Evolutionary conservation across 768 basidiomycete species (phyloP).

Genomic region (Leucocoprinus sp.): DNA sequence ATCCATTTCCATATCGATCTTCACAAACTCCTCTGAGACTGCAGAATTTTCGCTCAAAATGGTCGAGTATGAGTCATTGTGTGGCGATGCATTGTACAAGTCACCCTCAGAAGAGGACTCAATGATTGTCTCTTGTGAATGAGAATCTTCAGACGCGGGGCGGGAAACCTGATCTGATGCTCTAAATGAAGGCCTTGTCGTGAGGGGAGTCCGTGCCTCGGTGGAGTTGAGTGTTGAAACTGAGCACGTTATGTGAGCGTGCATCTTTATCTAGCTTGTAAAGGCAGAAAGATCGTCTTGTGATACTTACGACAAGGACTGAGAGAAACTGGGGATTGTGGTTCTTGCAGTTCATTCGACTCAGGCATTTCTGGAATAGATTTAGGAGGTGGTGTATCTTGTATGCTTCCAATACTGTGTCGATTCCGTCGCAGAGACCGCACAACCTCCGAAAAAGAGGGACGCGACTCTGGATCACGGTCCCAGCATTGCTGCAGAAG

Average conservation of each 20-base stretch:
- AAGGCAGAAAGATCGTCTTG: neutral
- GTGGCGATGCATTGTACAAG: conserved; percentile 23
- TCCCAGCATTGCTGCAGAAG: conserved; percentile 54
- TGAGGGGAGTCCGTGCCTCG: neutral
- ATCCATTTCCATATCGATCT: conserved; percentile 21
- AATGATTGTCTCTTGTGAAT: neutral
- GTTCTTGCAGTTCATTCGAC: neutral
- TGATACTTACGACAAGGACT: conserved; percentile 6
- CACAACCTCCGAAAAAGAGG: conserved; percentile 45
- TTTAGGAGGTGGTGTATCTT: conserved; percentile 3
- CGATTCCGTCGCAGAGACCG: conserved; percentile 39
- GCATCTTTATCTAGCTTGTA: too few species aligned
- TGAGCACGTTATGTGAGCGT: neutral
- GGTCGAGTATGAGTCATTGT: conserved; percentile 20
- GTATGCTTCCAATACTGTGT: conserved; percentile 18
- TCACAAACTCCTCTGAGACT: conserved; percentile 7
- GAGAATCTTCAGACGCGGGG: neutral
- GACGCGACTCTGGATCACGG: conserved; percentile 40
- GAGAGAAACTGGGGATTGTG: neutral
- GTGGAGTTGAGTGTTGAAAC: neutral
- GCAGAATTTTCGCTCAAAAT: conserved; percentile 16
- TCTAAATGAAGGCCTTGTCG: neutral
- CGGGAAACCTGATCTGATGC: neutral
- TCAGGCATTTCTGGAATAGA: conserved; percentile 1
- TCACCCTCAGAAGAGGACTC: neutral